Evolutionary conservation across 176 grass and related monocot species (phyloP), one percentile per base, ranked within the genome.

Genomic region (Olyra latifolia): DNA sequence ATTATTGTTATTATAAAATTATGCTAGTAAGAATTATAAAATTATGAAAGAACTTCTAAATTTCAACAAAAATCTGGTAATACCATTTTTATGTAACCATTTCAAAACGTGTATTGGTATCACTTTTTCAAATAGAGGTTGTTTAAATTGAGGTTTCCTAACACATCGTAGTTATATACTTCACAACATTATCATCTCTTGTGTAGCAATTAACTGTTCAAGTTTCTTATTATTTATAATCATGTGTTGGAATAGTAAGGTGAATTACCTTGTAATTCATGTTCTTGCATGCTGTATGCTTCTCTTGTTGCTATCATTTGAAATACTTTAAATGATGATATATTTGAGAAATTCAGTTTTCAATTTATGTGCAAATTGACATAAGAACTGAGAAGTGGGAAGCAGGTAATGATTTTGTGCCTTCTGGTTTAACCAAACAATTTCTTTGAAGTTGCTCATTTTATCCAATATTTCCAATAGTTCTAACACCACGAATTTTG

Each of bases 31-130:
- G 23, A 61, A 73, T 3, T 71, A 56, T 55, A 23, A 70, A 69
- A 46, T 20, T 64, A 16, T 0, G 6, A 0, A 28, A 71, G 1
- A 35, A 71, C 38, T 55, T 47, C 53, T 20, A 16, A 29, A 47
- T 59, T 68, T 66, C 10, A 72, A 17, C 47, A 78, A 42, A 59
- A 45, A 23, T 55, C 16, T 82, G 40, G 19, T 43, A 46, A 22
- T 58, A 55, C 30, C 52, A 46, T 69, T 79, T 80, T 60, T 49
- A 40, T 49, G 40, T 19, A 47, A 72, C 15, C 7, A 48, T 71
- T 50, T 50, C 11, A 54, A 29, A 41, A 71, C 23, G 6, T 12
- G 24, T 76, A 30, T 65, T 0, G 71, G 16, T 70, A 44, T 53
- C 24, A 28, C 54, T n/a, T 70, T 57, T n/a, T 71, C 10, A 15